These are phyloP conservation scores for Candida yuanshanica DNA, from an alignment of 805 yeast genomes.

Conservation along the genomic window DNA sequence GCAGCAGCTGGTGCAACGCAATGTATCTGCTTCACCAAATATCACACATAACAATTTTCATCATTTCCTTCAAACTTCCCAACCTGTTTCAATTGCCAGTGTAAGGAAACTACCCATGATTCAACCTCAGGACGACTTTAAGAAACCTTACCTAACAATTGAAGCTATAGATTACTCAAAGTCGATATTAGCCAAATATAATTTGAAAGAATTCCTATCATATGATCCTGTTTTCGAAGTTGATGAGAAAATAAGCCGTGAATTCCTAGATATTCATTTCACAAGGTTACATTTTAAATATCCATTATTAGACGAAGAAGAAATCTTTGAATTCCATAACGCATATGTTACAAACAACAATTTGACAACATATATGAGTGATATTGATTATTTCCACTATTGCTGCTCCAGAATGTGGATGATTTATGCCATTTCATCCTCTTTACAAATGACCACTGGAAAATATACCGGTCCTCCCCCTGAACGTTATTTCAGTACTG, in stretches of 20 bases:
- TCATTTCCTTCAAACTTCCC: conserved; percentile 5
- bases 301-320: conserved; percentile 49
- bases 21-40: not conserved
- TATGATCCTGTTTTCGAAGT: conserved; percentile 48
- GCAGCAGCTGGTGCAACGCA: not conserved
- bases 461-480: conserved; percentile 52
- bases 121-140: conserved; percentile 2
- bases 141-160: conserved; percentile 12
- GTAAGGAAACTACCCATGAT: conserved; percentile 14
- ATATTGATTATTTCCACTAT: conserved; percentile 42
- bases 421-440: conserved; percentile 45
- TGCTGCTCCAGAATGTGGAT: conserved; percentile 52
- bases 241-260: conserved; percentile 43
- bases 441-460: conserved; percentile 50
- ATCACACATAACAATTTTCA: conserved; percentile 8
- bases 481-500: conserved; percentile 51
- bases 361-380: conserved; percentile 28
- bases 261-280: conserved; percentile 50
- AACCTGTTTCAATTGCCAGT: not conserved
- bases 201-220: conserved; percentile 39
- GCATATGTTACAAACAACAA: conserved; percentile 36
- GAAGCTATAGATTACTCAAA: conserved; percentile 35
- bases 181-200: conserved; percentile 41
- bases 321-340: conserved; percentile 44
- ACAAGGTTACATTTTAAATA: conserved; percentile 51